These are phyloP conservation scores for Theileria annulata DNA, from an alignment of 169 alveolate genomes.

Conservation along the genomic window DNA sequence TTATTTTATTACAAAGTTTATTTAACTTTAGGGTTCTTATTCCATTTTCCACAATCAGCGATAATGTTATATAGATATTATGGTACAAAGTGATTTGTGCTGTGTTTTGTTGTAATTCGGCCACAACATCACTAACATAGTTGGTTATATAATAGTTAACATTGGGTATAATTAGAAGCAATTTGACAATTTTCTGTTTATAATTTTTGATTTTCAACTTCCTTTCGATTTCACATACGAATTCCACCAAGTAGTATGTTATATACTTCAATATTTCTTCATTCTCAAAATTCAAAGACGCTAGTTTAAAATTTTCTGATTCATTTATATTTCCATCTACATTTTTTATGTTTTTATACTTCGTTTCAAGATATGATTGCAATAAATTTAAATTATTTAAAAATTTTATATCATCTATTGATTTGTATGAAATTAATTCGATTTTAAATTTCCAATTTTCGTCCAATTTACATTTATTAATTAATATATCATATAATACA, in stretches of 20 bases:
- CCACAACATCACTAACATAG: neutral
- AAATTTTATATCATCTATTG: neutral
- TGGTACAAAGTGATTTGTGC: neutral
- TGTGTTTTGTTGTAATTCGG: neutral
- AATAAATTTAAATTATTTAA: neutral
- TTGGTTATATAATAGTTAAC: neutral
- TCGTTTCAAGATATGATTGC: neutral
- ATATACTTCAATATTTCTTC: neutral
- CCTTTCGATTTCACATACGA: neutral
- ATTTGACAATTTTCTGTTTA: neutral
- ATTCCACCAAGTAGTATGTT: neutral
- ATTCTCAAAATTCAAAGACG: neutral
- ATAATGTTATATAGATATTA: neutral
- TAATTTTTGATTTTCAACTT: conserved; percentile 1
- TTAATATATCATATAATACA: neutral
- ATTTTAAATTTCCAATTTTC: neutral
- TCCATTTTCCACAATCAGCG: neutral
- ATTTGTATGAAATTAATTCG: conserved; percentile 14
- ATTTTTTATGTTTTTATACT: neutral
- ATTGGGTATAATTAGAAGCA: neutral
- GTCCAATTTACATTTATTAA: neutral
- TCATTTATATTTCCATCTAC: neutral
- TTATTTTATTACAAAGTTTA: neutral
- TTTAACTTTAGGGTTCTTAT: neutral
- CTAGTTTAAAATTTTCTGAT: neutral